phyloP scores from a whole-genome alignment of 2,329 filamentous ascomycete genomes.

The Calonectria fujianensis region DNA sequence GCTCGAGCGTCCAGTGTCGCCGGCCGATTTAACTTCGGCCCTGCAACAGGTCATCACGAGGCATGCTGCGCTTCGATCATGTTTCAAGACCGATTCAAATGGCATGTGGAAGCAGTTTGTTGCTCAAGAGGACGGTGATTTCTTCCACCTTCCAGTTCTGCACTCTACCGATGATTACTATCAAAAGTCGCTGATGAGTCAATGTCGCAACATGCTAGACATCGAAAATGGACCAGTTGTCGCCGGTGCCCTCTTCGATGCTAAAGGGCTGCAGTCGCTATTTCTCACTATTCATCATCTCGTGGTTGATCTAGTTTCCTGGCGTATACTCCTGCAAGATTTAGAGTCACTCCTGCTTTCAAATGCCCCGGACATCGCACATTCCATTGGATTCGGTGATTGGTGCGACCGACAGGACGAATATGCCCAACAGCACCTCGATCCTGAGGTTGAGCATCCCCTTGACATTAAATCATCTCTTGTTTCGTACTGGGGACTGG shows the following conservation, averaged over 20 bases:
- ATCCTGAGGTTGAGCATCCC: background rate
- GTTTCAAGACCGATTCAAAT: background rate
- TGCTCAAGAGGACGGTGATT: background rate
- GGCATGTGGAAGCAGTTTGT: background rate
- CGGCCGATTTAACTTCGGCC: background rate
- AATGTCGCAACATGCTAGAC: background rate
- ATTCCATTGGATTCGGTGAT: background rate
- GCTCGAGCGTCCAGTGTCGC: background rate
- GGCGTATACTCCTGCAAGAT: slow-evolving; percentile 42
- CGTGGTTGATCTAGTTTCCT: slow-evolving; percentile 46
- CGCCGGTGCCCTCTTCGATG: background rate
- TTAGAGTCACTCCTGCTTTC: slow-evolving; percentile 32
- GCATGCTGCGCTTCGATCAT: background rate
- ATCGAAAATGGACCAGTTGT: background rate
- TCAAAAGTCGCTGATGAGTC: background rate
- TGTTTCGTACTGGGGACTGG: slow-evolving; percentile 30
- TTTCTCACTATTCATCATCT: slow-evolving; percentile 35
- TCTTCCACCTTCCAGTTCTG: background rate
- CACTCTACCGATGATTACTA: background rate
- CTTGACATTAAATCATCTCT: background rate
- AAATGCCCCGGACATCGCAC: background rate
- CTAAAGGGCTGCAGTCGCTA: background rate
- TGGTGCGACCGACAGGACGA: slow-evolving; percentile 26
- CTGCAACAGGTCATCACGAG: background rate
- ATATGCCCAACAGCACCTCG: background rate